Base-by-base conservation (phyloP, 441 rosid genomes). In the Arabidopsis hybrid region DNA sequence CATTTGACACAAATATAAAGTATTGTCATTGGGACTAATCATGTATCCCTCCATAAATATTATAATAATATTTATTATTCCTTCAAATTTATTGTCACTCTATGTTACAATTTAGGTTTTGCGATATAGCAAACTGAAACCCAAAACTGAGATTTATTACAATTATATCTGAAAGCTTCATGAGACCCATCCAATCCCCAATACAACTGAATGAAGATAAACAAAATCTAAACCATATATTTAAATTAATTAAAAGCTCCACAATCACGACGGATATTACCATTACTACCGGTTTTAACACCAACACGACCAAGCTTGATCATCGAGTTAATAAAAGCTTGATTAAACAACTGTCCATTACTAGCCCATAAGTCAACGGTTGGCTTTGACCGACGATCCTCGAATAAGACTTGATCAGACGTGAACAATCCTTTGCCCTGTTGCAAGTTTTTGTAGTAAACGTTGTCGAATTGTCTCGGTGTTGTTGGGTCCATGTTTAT, bases 401-500 rank as follows among this genome's bases (percentile, higher is more conserved):
- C 74, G 77, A 80, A 87, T 60, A 93, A 86, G 10, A 84, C 85
- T 60, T 93, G 98, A 72, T 93, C 98, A 0, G 96, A 93, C n/a
- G 92, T 90, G 85, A 93, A 89, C 4, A 91, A 79, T 39, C 98
- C 98, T 85, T 32, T 77, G n/a, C 96, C 93, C 9, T 85, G 78
- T 75, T 79, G 85, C 47, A 93, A 89, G 61, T 93, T 94, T 72
- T 85, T 74, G 88, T 36, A 91, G 79, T 90, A 93, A 12, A 46
- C 60, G 55, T 93, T 91, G 80, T 90, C 98, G 50, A 93, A 93
- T n/a, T 46, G 74, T 6, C 51, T 79, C 31, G 97, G 95, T 6
- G 98, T 86, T 50, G 56, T 83, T 0, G 96, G 93, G 72, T 93
- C 97, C 95, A 93, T 90, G 89, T 91, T 83, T 52, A 93, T 84